Evolutionary conservation across 2,329 filamentous ascomycete genomes (phyloP).

Genomic region (Myriosclerotinia duriaeana): DNA sequence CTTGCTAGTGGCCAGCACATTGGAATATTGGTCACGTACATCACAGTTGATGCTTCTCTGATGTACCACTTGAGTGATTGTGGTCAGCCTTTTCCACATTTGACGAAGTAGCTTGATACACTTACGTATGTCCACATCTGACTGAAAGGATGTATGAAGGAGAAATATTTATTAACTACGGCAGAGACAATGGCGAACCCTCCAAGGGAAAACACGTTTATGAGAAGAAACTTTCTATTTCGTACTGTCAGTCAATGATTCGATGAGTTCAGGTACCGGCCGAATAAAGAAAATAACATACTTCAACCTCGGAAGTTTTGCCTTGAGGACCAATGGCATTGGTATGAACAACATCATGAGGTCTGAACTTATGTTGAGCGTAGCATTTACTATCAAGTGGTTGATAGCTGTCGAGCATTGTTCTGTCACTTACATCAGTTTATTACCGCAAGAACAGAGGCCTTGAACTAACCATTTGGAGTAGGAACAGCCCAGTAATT

Average conservation of each 20-base stretch:
- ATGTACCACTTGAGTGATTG: slow-evolving; percentile 50
- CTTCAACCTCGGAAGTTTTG: slow-evolving; percentile 45
- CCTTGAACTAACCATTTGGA: slow-evolving; percentile 45
- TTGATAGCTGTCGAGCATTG: slow-evolving; percentile 58
- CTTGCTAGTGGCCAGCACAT: slow-evolving; percentile 48
- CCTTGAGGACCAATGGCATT: slow-evolving; percentile 48
- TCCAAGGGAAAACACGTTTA: slow-evolving; percentile 48
- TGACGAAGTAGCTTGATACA: slow-evolving; percentile 28
- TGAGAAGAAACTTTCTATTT: slow-evolving; percentile 51
- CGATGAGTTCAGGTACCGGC: slow-evolving; percentile 37
- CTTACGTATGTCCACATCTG: slow-evolving; percentile 32
- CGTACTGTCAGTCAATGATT: not conserved
- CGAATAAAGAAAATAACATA: slow-evolving; percentile 35
- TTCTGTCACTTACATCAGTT: slow-evolving; percentile 38
- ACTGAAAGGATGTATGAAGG: slow-evolving; percentile 43
- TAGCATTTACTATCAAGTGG: slow-evolving; percentile 58
- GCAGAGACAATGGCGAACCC: slow-evolving; percentile 52
- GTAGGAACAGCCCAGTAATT: slow-evolving; percentile 59
- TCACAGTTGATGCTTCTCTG: slow-evolving; percentile 53
- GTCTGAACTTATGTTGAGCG: slow-evolving; percentile 61
- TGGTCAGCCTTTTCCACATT: not conserved
- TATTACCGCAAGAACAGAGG: not conserved
- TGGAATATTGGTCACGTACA: slow-evolving; percentile 55
- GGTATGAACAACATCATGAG: slow-evolving; percentile 59
- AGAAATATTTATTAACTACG: slow-evolving; percentile 51